Conservation (phyloP, 306 rosid genomes). For the Cajanus cajan region DNA sequence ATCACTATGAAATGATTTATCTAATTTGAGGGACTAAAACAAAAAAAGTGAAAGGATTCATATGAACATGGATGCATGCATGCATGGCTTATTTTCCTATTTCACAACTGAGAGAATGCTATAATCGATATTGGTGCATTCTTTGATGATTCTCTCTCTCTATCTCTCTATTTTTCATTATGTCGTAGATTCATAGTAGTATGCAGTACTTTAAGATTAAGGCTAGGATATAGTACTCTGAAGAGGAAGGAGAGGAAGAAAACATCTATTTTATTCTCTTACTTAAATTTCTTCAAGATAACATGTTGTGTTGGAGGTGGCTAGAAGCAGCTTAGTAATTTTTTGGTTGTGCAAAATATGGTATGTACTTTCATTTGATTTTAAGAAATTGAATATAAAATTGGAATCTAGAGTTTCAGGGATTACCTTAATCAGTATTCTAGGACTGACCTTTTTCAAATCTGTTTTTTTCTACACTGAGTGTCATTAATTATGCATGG, state of each 20-base stretch:
- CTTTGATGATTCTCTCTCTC: background rate
- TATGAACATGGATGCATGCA: background rate
- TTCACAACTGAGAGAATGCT: background rate
- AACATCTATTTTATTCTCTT: background rate
- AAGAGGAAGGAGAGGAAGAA: background rate
- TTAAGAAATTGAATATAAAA: background rate
- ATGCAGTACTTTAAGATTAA: background rate
- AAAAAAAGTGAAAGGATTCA: background rate
- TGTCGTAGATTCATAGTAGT: background rate
- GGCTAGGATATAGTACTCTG: background rate
- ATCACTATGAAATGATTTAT: background rate
- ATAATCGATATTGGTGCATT: background rate
- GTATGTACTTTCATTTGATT: background rate
- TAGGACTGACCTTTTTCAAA: background rate
- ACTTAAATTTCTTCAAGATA: background rate
- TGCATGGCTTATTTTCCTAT: background rate
- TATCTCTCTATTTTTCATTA: background rate
- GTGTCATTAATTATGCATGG: background rate
- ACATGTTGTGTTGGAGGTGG: background rate
- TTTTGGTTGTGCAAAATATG: background rate
- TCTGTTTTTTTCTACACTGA: background rate
- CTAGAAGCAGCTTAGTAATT: background rate
- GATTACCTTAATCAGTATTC: background rate
- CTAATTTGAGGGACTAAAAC: background rate
- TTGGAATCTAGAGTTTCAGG: background rate